phyloP scores from a whole-genome alignment of 139 green algal species.

The Micractinium sp. region DNA sequence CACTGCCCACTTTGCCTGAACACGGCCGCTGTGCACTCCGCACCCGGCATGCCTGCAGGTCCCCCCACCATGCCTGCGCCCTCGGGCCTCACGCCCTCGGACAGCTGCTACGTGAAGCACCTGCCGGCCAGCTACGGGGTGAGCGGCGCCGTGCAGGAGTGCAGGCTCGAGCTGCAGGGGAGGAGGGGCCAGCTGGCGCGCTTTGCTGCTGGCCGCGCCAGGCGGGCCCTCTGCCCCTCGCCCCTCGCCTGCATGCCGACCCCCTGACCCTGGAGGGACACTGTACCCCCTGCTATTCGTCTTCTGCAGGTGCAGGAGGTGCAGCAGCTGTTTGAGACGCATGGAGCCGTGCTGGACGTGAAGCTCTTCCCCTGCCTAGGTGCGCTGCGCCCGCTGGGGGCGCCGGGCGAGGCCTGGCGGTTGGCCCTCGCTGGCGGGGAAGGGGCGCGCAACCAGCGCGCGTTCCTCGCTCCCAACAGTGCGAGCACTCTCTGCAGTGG shows the following conservation, averaged over 20 bases:
- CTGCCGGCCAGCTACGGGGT: slow-evolving; percentile 43
- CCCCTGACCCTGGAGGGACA: not conserved
- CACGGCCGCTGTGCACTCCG: too few species aligned
- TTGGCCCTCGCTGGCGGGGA: too few species aligned
- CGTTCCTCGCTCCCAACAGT: too few species aligned
- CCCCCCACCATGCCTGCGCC: slow-evolving; percentile 26
- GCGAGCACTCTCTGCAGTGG: too few species aligned
- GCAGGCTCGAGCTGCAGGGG: too few species aligned
- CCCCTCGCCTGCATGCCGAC: too few species aligned
- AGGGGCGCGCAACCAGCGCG: too few species aligned
- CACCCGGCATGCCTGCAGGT: too few species aligned
- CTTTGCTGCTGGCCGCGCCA: not conserved
- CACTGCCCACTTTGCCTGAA: too few species aligned
- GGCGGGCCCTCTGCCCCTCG: too few species aligned
- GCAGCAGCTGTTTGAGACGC: slow-evolving; percentile 42
- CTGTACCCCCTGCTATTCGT: not conserved
- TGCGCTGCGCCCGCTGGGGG: not conserved
- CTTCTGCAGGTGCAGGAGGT: slow-evolving; percentile 26
- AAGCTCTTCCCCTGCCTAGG: slow-evolving; percentile 54
- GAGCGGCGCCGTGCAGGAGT: not conserved
- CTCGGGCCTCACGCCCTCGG: slow-evolving; percentile 47
- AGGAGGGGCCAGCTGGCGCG: not conserved
- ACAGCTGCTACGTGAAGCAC: slow-evolving; percentile 55
- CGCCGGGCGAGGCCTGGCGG: not conserved
- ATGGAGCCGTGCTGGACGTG: slow-evolving; percentile 48